Conservation (phyloP, 306 rosid genomes). For the Dalbergia cultrata region DNA sequence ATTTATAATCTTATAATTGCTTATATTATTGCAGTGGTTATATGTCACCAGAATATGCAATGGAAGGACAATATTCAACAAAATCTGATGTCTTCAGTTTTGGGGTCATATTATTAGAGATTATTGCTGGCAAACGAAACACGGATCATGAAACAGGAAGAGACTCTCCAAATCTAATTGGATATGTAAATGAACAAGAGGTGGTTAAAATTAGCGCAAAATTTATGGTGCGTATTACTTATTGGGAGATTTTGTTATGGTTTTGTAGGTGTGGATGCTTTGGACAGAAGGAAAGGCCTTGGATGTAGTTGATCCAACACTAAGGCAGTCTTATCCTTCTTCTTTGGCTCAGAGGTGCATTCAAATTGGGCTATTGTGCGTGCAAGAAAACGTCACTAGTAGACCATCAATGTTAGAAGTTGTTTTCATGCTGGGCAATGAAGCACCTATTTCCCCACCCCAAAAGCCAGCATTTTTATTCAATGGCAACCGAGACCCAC, state of each 20-base stretch:
- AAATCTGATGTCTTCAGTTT: conserved; percentile 58
- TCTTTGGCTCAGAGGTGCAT: conserved; percentile 58
- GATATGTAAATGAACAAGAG: conserved; percentile 30
- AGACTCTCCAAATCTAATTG: conserved; percentile 44
- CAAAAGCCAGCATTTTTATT: conserved; percentile 63
- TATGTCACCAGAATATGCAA: conserved; percentile 54
- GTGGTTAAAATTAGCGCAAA: neutral
- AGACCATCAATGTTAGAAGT: conserved; percentile 65
- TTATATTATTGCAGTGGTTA: conserved; percentile 45
- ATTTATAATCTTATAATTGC: neutral
- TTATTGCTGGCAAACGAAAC: conserved; percentile 46
- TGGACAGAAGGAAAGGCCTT: conserved; percentile 59
- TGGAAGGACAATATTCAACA: conserved; percentile 53
- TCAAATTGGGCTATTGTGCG: conserved; percentile 61
- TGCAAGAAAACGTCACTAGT: conserved; percentile 55
- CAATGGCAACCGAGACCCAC: neutral
- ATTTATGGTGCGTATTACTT: neutral
- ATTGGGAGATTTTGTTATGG: neutral
- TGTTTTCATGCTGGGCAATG: conserved; percentile 65
- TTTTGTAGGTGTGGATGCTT: conserved; percentile 63
- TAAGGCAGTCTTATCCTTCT: conserved; percentile 34
- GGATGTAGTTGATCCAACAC: conserved; percentile 54
- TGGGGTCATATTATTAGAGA: conserved; percentile 54
- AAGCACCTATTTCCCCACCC: conserved; percentile 53
- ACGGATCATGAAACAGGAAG: conserved; percentile 26